phyloP scores from a whole-genome alignment of 208 protist genomes.

The Crithidia mellificae region DNA sequence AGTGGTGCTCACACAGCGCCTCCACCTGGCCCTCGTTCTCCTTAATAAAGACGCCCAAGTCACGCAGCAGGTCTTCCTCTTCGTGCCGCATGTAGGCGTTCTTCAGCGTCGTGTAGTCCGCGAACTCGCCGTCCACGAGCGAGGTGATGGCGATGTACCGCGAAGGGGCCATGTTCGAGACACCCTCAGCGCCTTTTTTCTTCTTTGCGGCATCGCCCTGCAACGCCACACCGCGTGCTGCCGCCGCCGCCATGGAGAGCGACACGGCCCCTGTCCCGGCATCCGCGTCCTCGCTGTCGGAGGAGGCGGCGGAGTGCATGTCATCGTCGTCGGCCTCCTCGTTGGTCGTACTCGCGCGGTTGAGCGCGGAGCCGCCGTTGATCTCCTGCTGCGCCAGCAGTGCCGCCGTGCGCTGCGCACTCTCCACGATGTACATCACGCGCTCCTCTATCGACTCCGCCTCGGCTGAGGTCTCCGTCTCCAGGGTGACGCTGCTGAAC shows the following conservation, averaged over 20 bases:
- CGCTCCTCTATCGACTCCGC: constrained; percentile 42
- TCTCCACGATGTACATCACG: constrained; percentile 49
- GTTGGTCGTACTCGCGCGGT: constrained; percentile 7
- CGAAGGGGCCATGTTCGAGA: constrained; percentile 58
- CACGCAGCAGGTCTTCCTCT: constrained; percentile 73
- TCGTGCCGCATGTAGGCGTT: constrained; percentile 81
- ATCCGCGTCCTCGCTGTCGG: constrained; percentile 42
- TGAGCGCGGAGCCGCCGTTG: constrained; percentile 24
- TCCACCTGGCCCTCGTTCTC: constrained; percentile 88
- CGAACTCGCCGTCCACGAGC: constrained; percentile 87
- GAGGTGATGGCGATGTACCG: constrained; percentile 86
- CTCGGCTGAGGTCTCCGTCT: constrained; percentile 39
- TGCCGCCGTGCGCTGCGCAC: constrained; percentile 50
- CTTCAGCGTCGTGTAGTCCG: constrained; percentile 83
- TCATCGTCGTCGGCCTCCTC: constrained; percentile 43
- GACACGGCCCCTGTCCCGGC: constrained; percentile 5
- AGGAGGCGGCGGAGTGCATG: constrained; percentile 28
- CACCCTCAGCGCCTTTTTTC: constrained; percentile 31
- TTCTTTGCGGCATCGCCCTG: constrained; percentile 23
- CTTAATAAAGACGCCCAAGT: constrained; percentile 77
- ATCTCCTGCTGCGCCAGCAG: constrained; percentile 56
- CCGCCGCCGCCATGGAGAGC: constrained; percentile 15
- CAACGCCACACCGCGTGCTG: constrained; percentile 20
- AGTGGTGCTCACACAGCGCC: constrained; percentile 84
- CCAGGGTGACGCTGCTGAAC: constrained; percentile 55